These are phyloP conservation scores for Ophiocordyceps camponoti-saundersi DNA, from an alignment of 2,329 filamentous ascomycete genomes.

Conservation along the genomic window DNA sequence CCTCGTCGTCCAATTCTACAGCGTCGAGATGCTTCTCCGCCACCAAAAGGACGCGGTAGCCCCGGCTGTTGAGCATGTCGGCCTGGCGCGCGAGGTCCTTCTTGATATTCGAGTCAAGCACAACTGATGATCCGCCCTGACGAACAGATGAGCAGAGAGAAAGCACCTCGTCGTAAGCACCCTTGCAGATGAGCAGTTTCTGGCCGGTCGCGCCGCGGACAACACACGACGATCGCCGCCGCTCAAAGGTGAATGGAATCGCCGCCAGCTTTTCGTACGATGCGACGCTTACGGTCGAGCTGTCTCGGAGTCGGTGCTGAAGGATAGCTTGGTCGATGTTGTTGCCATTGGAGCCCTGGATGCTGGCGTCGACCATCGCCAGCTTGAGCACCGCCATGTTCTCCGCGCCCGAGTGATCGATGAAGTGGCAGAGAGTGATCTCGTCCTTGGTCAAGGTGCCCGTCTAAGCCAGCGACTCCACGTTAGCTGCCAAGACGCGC, in stretches of 20 bases:
- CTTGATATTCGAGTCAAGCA: constrained; percentile 4
- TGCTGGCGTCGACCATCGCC: constrained; percentile 9
- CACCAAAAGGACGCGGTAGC: constrained; percentile 9
- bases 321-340: constrained; percentile 12
- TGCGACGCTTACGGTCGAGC: constrained; percentile 5
- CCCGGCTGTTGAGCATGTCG: constrained; percentile 5
- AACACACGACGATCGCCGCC: constrained; percentile 8
- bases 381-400: constrained; percentile 9
- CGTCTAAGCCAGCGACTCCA: constrained; percentile 4
- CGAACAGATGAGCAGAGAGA: constrained; percentile 7
- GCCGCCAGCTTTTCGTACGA: constrained; percentile 8
- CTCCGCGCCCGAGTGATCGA: constrained; percentile 6
- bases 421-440: constrained; percentile 9
- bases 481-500: neutral
- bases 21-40: constrained; percentile 6
- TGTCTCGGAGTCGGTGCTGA: constrained; percentile 4
- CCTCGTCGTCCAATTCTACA: constrained; percentile 5
- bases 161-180: constrained; percentile 12
- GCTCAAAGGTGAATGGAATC: constrained; percentile 11
- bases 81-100: constrained; percentile 4
- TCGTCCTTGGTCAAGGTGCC: constrained; percentile 13
- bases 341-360: constrained; percentile 11
- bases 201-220: constrained; percentile 7
- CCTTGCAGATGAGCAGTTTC: constrained; percentile 12
- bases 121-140: constrained; percentile 3